These are phyloP conservation scores for Leccinum huronense DNA, from an alignment of 1,284 basidiomycete species.

Conservation along the genomic window DNA sequence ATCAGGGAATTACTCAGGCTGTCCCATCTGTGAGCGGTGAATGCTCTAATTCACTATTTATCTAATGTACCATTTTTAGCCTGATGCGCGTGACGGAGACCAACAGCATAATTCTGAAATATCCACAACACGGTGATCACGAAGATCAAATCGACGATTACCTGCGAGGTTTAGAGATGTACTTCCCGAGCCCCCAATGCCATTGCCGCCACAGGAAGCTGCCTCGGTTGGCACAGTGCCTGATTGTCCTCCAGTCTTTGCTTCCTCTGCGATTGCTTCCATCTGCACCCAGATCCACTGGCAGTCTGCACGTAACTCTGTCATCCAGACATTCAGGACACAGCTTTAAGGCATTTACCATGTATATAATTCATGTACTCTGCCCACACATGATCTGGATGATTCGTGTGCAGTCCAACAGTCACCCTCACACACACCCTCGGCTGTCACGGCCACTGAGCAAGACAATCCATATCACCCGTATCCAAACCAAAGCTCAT, in stretches of 20 bases:
- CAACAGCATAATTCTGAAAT: background rate
- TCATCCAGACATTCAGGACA: background rate
- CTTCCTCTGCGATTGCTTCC: no score
- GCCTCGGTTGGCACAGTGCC: background rate
- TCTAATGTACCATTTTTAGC: background rate
- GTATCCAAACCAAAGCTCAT: background rate
- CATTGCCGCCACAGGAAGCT: background rate
- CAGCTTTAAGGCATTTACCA: background rate
- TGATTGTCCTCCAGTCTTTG: background rate
- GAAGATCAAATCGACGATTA: background rate
- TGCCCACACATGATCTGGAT: background rate
- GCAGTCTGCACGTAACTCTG: background rate
- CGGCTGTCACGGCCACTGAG: background rate
- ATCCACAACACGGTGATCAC: background rate
- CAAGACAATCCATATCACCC: background rate
- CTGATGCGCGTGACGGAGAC: background rate
- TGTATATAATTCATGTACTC: background rate
- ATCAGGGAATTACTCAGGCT: no score
- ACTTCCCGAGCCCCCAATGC: background rate
- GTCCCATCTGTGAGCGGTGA: background rate
- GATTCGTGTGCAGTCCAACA: background rate
- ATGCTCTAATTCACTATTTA: background rate
- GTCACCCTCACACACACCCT: background rate
- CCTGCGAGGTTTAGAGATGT: background rate
- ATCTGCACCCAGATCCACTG: background rate